phyloP scores from a whole-genome alignment of 176 grass and related monocot species.

The Triticum urartu region DNA sequence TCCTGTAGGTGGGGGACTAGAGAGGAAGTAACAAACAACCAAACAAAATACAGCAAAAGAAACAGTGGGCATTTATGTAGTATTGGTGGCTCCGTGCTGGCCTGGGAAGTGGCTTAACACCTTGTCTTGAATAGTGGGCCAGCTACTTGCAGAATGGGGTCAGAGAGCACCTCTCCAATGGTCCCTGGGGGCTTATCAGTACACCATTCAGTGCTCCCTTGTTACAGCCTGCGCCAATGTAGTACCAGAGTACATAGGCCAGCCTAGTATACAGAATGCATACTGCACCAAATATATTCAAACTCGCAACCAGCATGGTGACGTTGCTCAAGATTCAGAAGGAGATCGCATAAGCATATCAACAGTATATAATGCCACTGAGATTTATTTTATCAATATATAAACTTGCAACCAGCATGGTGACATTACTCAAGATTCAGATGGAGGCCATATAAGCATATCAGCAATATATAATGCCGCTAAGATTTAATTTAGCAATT shows the following conservation, averaged over 20 bases:
- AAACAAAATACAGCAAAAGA: conserved; percentile 50
- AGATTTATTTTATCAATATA: not conserved
- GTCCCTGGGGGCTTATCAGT: conserved; percentile 44
- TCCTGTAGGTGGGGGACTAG: conserved; percentile 31
- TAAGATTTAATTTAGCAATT: not conserved
- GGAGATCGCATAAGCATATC: not conserved
- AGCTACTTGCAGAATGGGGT: conserved; percentile 38
- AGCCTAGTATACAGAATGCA: conserved; percentile 42
- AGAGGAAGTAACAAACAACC: conserved; percentile 20
- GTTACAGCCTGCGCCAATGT: conserved; percentile 48
- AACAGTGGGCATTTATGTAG: conserved; percentile 55
- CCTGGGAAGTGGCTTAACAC: conserved; percentile 54
- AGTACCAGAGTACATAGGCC: conserved; percentile 41
- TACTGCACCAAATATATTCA: conserved; percentile 1
- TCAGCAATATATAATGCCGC: not conserved
- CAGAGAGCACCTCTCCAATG: conserved; percentile 48
- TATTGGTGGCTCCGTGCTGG: conserved; percentile 51
- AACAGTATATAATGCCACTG: not conserved
- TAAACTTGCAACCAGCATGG: not conserved
- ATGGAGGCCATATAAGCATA: conserved; percentile 9
- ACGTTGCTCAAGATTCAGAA: conserved; percentile 13
- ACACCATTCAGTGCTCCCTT: conserved; percentile 50
- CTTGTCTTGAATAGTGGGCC: conserved; percentile 65
- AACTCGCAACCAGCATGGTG: not conserved
- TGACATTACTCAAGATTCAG: conserved; percentile 19